These are phyloP conservation scores for Aspergillus pseudoterreus DNA, from an alignment of 2,329 filamentous ascomycete genomes.

Conservation along the genomic window DNA sequence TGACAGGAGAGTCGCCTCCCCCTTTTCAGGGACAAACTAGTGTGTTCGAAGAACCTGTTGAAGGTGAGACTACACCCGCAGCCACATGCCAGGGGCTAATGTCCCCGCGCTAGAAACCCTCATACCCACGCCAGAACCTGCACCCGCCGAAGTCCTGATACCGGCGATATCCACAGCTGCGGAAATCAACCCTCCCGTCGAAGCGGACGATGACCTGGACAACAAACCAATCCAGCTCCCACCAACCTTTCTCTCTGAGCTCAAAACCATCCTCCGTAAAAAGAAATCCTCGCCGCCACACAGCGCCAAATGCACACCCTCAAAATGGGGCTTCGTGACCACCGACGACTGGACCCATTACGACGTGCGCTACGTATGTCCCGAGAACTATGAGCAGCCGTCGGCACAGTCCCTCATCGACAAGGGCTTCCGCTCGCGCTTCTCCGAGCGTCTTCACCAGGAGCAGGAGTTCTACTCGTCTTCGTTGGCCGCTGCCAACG, in stretches of 20 bases:
- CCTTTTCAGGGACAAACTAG: not conserved
- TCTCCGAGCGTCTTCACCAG: conserved; percentile 28
- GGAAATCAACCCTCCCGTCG: not conserved
- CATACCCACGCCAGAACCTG: too few species aligned
- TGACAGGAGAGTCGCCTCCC: conserved; percentile 2
- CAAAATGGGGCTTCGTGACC: conserved; percentile 15
- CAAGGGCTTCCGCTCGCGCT: conserved; percentile 35
- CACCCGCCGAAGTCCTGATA: too few species aligned
- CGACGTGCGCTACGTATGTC: conserved; percentile 13
- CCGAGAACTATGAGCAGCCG: conserved; percentile 17
- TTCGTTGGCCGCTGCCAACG: conserved; percentile 7
- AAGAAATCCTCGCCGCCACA: conserved; percentile 8
- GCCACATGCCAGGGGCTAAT: not conserved
- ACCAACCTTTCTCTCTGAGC: conserved; percentile 7
- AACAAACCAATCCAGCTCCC: conserved; percentile 8
- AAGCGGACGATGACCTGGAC: conserved; percentile 1
- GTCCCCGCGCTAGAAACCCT: not conserved
- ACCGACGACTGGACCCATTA: conserved; percentile 9
- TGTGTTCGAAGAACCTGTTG: not conserved
- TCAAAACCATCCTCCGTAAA: conserved; percentile 4
- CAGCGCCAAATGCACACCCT: conserved; percentile 5
- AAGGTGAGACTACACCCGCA: not conserved
- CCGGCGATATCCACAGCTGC: not conserved
- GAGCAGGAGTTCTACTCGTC: conserved; percentile 17
- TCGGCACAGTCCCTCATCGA: conserved; percentile 28